Evolutionary conservation across 2,329 filamentous ascomycete genomes (phyloP), one percentile per base, ranked within the genome.

Genomic region (Anthostomella pinea): DNA sequence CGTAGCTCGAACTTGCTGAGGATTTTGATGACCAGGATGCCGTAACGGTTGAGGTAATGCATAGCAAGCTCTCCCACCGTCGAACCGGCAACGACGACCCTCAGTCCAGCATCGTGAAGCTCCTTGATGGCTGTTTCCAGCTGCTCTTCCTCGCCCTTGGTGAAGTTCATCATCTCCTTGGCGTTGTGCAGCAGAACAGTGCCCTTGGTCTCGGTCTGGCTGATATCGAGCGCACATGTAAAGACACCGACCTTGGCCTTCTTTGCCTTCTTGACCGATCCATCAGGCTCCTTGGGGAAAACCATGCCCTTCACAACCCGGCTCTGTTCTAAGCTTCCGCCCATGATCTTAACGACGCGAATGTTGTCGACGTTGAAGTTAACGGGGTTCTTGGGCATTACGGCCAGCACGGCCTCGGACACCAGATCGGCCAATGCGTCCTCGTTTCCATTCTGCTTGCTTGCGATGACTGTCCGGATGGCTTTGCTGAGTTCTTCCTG

Each of bases 341-440:
- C 93, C 91, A 98, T 97, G 58, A 98, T 98, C 78, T 98, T 98
- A 56, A 98, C 94, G 40, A 98, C 94, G 43, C 93, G 87, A 56
- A 98, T 84, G 66, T 98, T 98, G 73, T 98, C 93, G 49, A 98
- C 89, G 67, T 96, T 98, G 78, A 98, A 98, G 70, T 94, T 90
- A 62, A 77, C 69, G 15, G 93, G 86, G 69, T 96, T 95, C 74
- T 96, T 96, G 51, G 94, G 93, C 46, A 98, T 77, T 14, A 98
- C 90, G 28, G 88, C 82, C 38, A 97, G 79, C 38, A 85, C 79
- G 26, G 79, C 81, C 63, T 96, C 89, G 29, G 94, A 83, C 48
- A 98, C 90, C 56, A 97, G 77, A 35, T 83, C 73, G 43, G 90
- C 87, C 36, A 98, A 75, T 57, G 89, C 79, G 35, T 95, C 87